phyloP scores from a whole-genome alignment of 1,284 basidiomycete genomes.

The Tylopilus sp. region DNA sequence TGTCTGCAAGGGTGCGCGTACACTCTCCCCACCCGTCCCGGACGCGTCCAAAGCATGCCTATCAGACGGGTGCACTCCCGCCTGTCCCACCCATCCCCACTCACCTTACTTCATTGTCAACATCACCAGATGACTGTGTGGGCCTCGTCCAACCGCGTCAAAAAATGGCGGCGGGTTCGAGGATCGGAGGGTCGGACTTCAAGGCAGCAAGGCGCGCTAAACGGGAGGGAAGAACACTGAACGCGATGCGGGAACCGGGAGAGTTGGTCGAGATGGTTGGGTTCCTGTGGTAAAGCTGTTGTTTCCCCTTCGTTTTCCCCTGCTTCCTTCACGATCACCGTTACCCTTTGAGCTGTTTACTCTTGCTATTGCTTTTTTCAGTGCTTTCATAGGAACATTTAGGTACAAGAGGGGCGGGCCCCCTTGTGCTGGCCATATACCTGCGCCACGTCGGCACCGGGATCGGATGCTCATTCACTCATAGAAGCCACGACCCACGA shows the following conservation, averaged over 20 bases:
- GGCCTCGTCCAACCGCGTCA: conserved; percentile 35
- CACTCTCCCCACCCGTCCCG: conserved; percentile 26
- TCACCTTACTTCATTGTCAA: conserved; percentile 6
- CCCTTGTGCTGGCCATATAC: background rate
- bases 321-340: background rate
- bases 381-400: background rate
- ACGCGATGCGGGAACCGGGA: conserved; percentile 26
- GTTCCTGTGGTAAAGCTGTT: conserved; percentile 24
- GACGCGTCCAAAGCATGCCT: conserved; percentile 23
- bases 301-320: no score
- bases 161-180: conserved; percentile 36
- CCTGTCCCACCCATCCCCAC: conserved; percentile 34
- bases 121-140: conserved; percentile 15
- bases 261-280: conserved; percentile 42
- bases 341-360: background rate
- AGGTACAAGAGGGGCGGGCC: conserved; percentile 1
- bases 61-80: conserved; percentile 32
- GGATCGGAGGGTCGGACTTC: conserved; percentile 39
- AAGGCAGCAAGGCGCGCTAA: conserved; percentile 40
- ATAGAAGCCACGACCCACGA: conserved; percentile 9
- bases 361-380: background rate
- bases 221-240: conserved; percentile 29
- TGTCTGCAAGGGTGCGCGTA: no score
- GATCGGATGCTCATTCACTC: no score
- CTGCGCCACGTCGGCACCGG: background rate